Evolutionary conservation across 352 stramenopile species (phyloP).

Genomic region (Saprolegnia parasitica): DNA sequence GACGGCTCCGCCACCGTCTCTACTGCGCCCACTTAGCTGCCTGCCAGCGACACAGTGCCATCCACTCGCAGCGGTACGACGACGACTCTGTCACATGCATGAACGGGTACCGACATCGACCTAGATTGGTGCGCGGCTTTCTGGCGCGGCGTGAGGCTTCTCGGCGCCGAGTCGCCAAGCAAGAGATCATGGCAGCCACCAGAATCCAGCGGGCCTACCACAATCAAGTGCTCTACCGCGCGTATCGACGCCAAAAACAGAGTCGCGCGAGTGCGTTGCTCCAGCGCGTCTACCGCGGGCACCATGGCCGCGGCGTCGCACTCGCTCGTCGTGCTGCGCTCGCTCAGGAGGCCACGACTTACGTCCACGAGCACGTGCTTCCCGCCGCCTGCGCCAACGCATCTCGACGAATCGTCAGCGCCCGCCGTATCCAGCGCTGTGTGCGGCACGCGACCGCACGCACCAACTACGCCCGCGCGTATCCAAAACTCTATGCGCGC

Average conservation of each 20-base stretch:
- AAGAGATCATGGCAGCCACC: neutral
- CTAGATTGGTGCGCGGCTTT: conserved; percentile 1
- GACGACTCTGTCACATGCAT: too few species aligned
- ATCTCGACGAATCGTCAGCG: neutral
- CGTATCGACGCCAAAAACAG: conserved; percentile 18
- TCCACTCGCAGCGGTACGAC: conserved; percentile 4
- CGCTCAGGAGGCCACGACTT: neutral
- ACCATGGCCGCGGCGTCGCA: neutral
- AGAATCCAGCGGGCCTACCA: conserved; percentile 12
- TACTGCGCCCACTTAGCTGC: neutral
- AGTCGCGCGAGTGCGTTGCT: neutral
- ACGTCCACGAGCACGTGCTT: neutral
- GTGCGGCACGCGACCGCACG: conserved; percentile 6
- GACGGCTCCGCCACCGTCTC: neutral
- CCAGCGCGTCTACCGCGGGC: conserved; percentile 16
- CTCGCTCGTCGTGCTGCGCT: neutral
- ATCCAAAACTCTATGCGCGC: neutral
- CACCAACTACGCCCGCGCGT: neutral
- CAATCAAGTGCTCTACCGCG: neutral
- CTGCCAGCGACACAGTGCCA: neutral
- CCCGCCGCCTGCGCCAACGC: too few species aligned
- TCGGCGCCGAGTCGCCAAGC: neutral
- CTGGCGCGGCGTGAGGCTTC: neutral
- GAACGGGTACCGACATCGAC: too few species aligned
- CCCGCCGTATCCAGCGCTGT: conserved; percentile 8